Conservation (phyloP, 306 rosid genomes). For the Ochetophila trinervis region DNA sequence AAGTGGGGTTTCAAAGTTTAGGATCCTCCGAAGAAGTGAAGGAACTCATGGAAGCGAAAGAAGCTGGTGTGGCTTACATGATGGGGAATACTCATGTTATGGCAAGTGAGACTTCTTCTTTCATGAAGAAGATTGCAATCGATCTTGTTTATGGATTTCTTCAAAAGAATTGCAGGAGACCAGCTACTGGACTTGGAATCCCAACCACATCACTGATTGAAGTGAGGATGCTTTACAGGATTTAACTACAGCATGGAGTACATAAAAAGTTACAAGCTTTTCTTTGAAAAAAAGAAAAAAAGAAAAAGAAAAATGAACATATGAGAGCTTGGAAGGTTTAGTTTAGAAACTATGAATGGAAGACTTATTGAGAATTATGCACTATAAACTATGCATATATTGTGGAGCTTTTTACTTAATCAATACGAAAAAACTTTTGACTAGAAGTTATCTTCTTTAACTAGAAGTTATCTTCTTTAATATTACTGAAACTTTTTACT, state of each 20-base stretch:
- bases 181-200: conserved; percentile 17
- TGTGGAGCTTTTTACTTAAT: too few species aligned
- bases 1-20: neutral
- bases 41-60: conserved; percentile 14
- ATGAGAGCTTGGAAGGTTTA: too few species aligned
- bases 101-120: conserved; percentile 17
- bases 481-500: too few species aligned
- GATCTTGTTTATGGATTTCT: conserved; percentile 17
- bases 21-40: neutral
- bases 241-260: conserved; percentile 7
- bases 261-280: neutral
- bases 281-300: too few species aligned
- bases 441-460: too few species aligned
- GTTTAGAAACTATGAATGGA: too few species aligned
- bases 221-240: conserved; percentile 18
- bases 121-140: conserved; percentile 24
- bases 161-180: conserved; percentile 22
- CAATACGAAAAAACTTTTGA: too few species aligned
- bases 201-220: conserved; percentile 19
- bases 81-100: conserved; percentile 13
- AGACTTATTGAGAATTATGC: too few species aligned
- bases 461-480: too few species aligned
- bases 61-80: conserved; percentile 27
- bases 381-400: too few species aligned
- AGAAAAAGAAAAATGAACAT: too few species aligned